These are phyloP conservation scores for Porcisia hertigi DNA, from an alignment of 208 protist species.

Conservation along the genomic window DNA sequence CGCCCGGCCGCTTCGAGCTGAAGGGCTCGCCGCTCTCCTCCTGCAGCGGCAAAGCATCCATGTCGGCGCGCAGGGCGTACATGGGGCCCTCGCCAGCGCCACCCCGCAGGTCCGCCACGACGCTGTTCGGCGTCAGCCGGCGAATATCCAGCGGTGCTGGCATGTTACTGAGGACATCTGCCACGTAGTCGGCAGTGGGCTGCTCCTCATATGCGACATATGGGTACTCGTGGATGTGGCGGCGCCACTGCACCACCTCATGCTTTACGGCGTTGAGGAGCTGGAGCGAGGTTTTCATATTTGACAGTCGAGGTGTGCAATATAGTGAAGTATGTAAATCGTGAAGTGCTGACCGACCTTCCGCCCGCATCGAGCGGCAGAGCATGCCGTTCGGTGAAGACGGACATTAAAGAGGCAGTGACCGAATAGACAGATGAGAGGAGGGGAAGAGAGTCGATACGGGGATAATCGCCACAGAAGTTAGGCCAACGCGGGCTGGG, in stretches of 20 bases:
- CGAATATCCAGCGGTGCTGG: conserved; percentile 46
- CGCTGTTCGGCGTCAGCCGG: conserved; percentile 56
- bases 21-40: conserved; percentile 62
- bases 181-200: conserved; percentile 76
- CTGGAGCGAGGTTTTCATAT: conserved; percentile 12
- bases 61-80: conserved; percentile 70
- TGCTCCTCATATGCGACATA: conserved; percentile 67
- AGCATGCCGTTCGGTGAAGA: not conserved
- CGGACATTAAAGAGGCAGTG: too few species aligned
- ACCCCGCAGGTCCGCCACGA: conserved; percentile 66
- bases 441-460: not conserved
- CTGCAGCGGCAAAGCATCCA: conserved; percentile 72
- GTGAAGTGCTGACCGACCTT: too few species aligned
- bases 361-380: too few species aligned
- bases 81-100: conserved; percentile 50
- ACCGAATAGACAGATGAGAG: not conserved
- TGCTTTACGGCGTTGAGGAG: conserved; percentile 41
- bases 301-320: too few species aligned
- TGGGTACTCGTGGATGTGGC: conserved; percentile 72
- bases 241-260: conserved; percentile 69
- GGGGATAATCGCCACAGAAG: too few species aligned
- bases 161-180: conserved; percentile 46
- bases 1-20: conserved; percentile 49
- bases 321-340: not conserved
- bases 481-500: too few species aligned